Evolutionary conservation across 805 yeast species (phyloP), one percentile per base, ranked within the genome.

Genomic region (Yamadazyma scolyti): DNA sequence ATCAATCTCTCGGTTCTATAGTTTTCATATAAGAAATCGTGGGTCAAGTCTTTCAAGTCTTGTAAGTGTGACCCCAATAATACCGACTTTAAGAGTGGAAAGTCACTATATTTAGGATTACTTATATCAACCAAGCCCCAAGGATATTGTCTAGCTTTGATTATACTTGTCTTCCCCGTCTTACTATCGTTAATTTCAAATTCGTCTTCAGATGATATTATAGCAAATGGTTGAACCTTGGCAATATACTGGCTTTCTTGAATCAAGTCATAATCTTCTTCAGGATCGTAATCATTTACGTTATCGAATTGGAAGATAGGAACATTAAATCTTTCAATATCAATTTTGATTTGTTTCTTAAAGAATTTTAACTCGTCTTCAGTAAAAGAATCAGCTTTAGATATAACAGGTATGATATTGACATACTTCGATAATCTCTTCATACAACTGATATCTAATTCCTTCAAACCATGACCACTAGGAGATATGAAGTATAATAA

Each of bases 1-100:
- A 84, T 75, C 46, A 84, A 65, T 46, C 82, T 71, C 50, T 82
- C 89, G 13, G 93, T 80, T 61, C 95, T 74, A 53, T 82, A 83
- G 36, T 79, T 77, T 51, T 83, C 94, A 56, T 83, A 83, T 33
- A 83, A 59, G 56, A 77, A 68, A 45, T 78, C 84, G 46, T 82
- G 87, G 17, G 94, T 85, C 37, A 82, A 65, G 48, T 84, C 94
- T 58, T 83, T 82, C 49, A 83, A 75, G 48, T 83, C 93, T 52
- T 79, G 82, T 43, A 84, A 63, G 52, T 86, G 95, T n/a, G 89
- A 75, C 5, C 94, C 94, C 49, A 85, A 75, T 23, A 85, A 54
- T 3, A 83, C 90, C 28, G 80, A 72, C 41, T 81, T 77, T 47
- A 85, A 61, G 11, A 73, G 51, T 6, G 77, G 57, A 51, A 77